These are phyloP conservation scores for Cladosporium sp. DNA, from an alignment of 2,329 filamentous ascomycete species.

Conservation along the genomic window DNA sequence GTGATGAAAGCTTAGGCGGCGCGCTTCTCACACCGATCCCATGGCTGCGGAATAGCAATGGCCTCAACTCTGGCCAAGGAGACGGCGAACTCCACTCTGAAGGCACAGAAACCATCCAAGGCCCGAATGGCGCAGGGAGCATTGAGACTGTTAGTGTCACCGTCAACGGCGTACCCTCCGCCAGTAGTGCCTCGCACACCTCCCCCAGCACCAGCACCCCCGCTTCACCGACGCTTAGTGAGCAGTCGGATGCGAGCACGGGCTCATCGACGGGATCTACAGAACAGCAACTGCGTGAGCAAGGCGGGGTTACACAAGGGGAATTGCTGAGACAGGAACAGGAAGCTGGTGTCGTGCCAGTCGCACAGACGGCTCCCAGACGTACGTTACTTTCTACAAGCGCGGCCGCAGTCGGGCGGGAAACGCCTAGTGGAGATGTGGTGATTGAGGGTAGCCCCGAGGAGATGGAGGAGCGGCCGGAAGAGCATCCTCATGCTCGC, in stretches of 20 bases:
- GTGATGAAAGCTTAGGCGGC: conserved; percentile 83
- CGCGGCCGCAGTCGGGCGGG: conserved; percentile 17
- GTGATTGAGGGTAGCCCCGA: conserved; percentile 19
- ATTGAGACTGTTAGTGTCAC: conserved; percentile 76
- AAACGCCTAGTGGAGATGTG: conserved; percentile 23
- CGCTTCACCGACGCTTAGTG: conserved; percentile 24
- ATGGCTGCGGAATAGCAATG: conserved; percentile 54
- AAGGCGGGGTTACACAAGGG: conserved; percentile 67
- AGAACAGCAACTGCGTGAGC: conserved; percentile 31
- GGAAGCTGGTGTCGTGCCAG: conserved; percentile 69
- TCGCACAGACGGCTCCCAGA: conserved; percentile 45
- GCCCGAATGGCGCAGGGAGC: conserved; percentile 69
- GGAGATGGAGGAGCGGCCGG: conserved; percentile 37
- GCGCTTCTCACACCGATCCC: conserved; percentile 90
- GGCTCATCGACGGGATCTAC: conserved; percentile 28
- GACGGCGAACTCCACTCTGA: conserved; percentile 59
- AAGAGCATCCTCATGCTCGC: conserved; percentile 67
- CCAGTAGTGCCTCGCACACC: conserved; percentile 17
- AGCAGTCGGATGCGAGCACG: conserved; percentile 31
- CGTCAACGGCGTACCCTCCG: conserved; percentile 53
- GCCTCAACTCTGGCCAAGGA: conserved; percentile 21
- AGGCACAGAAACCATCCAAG: conserved; percentile 72
- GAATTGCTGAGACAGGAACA: conserved; percentile 83
- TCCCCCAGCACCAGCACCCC: conserved; percentile 19
- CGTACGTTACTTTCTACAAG: conserved; percentile 18